Base-by-base conservation (phyloP, 495 filamentous ascomycete genomes). In the Evernia prunastri region DNA sequence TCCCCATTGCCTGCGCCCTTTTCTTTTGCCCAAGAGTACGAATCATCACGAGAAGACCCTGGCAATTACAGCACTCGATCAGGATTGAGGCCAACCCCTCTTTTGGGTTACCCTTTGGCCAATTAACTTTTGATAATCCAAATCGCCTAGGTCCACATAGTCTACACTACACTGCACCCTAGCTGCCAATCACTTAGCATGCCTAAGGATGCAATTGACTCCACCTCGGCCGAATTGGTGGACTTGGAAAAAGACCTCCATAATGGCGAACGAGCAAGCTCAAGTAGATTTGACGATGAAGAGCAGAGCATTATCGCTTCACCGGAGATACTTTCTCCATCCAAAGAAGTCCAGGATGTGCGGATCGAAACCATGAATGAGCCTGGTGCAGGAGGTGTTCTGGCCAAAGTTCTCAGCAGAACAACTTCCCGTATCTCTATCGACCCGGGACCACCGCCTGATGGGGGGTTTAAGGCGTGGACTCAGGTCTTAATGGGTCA, bases 401-500 rank as follows among this genome's bases (percentile, higher is more conserved):
- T 58, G 20, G 29, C 62, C 23, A 64, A 49, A 40, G 63, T 66
- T 51, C 56, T 68, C 33, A 64, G 66, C 53, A 56, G 51, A 12
- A 66, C 63, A n/a, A 47, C 27, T 11, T 65, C 66, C 11, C 63
- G 60, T 33, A 45, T 58, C 23, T 61, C 62, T 10, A 35, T 72
- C 51, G 82, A 85, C 53, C 77, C 84, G 7, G 84, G 82, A 0
- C 84, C 83, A 23, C 84, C 84, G 9, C 84, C 84, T 2, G 83
- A 87, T 68, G 85, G 86, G 23, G 88, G 88, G 7, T 67, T 82
- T 31, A 69, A 74, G 54, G 88, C 87, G 11, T 91, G 88, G 88
- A 80, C 77, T 3, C 86, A 89, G 72, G 86, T 84, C 20, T 75
- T 80, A n/a, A 79, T 86, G 72, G 84, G 76, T 4, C 86, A 87